Evolutionary conservation across 768 basidiomycete genomes (phyloP).

Genomic region (Tylopilus felleus): DNA sequence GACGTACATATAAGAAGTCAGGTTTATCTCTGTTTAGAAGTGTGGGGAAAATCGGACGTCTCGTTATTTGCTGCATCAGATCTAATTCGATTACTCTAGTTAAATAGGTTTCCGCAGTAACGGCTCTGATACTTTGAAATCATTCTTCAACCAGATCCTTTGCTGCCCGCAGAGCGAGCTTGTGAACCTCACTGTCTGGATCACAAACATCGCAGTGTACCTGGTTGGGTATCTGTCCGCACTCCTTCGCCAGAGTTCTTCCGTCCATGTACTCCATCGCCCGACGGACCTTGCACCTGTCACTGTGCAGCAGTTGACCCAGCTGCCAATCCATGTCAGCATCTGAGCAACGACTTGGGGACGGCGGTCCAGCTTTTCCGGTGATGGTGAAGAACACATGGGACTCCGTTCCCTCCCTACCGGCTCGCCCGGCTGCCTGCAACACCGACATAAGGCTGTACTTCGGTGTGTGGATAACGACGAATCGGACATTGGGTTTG

Average conservation of each 20-base stretch:
- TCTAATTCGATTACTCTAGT: too few relatives aligned
- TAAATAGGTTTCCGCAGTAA: too few relatives aligned
- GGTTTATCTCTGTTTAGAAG: too few relatives aligned
- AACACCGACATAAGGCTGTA: neutral
- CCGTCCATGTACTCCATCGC: conserved; percentile 3
- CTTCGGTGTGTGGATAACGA: neutral
- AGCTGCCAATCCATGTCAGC: neutral
- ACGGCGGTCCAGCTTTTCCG: neutral
- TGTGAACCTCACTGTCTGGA: neutral
- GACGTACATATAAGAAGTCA: too few relatives aligned
- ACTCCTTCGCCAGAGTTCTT: neutral
- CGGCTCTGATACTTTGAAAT: too few relatives aligned
- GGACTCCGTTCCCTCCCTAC: neutral
- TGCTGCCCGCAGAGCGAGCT: neutral
- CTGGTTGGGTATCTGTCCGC: conserved; percentile 2
- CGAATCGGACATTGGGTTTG: neutral
- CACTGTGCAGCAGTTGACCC: neutral
- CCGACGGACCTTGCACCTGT: neutral
- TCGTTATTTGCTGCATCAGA: too few relatives aligned
- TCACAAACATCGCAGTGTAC: neutral
- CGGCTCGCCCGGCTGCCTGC: neutral
- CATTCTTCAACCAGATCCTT: neutral
- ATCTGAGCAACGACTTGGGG: neutral
- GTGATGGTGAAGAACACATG: conserved; percentile 2
- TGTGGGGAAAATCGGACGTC: too few relatives aligned